Evolutionary conservation across 768 basidiomycete species (phyloP).

Genomic region (Suillus alpinus): DNA sequence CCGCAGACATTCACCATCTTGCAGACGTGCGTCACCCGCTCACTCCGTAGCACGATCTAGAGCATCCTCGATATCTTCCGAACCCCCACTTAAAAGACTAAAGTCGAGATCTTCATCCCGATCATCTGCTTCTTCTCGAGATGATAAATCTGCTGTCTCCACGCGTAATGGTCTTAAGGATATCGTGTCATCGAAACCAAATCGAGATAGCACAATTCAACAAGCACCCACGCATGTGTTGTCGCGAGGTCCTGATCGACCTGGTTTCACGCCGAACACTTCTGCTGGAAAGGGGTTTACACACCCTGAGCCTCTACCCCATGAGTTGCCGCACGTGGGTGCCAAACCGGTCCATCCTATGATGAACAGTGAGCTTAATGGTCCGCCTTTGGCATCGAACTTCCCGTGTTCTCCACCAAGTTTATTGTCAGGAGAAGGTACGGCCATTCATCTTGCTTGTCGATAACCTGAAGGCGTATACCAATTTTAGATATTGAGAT

Average conservation of each 20-base stretch:
- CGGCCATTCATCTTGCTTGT: not conserved
- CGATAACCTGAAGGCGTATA: not conserved
- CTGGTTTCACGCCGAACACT: conserved; percentile 9
- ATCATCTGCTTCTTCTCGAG: conserved; percentile 43
- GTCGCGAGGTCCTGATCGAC: conserved; percentile 1
- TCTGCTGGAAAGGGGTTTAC: not conserved
- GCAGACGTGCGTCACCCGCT: conserved; percentile 16
- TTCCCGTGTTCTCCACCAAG: not conserved
- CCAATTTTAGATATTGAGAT: conserved; percentile 2
- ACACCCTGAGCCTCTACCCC: conserved; percentile 19
- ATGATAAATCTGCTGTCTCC: conserved; percentile 26
- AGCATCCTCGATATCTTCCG: conserved; percentile 27
- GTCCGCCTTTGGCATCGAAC: conserved; percentile 8
- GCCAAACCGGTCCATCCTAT: conserved; percentile 14
- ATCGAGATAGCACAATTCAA: not conserved
- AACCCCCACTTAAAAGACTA: conserved; percentile 31
- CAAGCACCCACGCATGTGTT: not conserved
- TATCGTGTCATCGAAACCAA: not conserved
- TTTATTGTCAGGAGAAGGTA: not conserved
- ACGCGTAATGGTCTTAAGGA: conserved; percentile 9
- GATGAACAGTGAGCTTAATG: conserved; percentile 13
- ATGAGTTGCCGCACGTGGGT: conserved; percentile 22
- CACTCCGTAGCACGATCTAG: conserved; percentile 23
- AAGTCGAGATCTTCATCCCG: conserved; percentile 50
- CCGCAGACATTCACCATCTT: conserved; percentile 2